phyloP scores from a whole-genome alignment of 306 rosid species.

The Prunus padus region DNA sequence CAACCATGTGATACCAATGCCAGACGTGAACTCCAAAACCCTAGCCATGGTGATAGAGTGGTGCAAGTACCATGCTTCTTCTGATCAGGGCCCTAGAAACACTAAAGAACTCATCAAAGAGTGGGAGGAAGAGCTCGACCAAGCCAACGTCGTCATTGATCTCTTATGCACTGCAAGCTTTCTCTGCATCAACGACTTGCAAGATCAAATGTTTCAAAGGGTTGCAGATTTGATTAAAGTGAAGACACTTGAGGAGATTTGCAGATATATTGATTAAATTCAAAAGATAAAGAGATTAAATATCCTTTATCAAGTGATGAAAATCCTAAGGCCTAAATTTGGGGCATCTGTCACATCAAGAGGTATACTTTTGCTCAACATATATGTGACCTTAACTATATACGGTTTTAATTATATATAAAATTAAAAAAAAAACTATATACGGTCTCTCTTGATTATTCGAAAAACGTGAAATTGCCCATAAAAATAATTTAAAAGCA shows the following conservation, averaged over 20 bases:
- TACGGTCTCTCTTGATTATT: too few relatives aligned
- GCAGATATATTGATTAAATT: too few relatives aligned
- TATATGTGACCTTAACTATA: too few relatives aligned
- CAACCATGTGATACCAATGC: slow-evolving; percentile 1
- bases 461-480: too few relatives aligned
- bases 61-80: slow-evolving; percentile 1
- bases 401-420: too few relatives aligned
- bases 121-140: not conserved
- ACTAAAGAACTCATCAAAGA: not conserved
- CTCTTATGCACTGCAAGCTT: slow-evolving; percentile 14
- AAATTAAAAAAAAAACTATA: too few relatives aligned
- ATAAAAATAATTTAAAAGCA: too few relatives aligned
- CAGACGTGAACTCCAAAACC: slow-evolving; percentile 5
- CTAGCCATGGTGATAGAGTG: slow-evolving; percentile 7
- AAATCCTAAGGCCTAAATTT: too few relatives aligned
- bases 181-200: slow-evolving; percentile 3
- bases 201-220: not conserved
- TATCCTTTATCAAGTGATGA: too few relatives aligned
- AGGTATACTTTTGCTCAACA: too few relatives aligned
- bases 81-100: not conserved
- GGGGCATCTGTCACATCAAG: too few relatives aligned
- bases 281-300: too few relatives aligned
- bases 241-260: slow-evolving; percentile 20
- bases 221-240: slow-evolving; percentile 8
- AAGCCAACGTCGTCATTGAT: not conserved